A percentile compares a stretch with the other conserved stretches of the same genome.
These are phyloP conservation scores for Plenodomus biglobosus DNA, from an alignment of 2,329 filamentous ascomycete genomes.

Conservation along the genomic window DNA sequence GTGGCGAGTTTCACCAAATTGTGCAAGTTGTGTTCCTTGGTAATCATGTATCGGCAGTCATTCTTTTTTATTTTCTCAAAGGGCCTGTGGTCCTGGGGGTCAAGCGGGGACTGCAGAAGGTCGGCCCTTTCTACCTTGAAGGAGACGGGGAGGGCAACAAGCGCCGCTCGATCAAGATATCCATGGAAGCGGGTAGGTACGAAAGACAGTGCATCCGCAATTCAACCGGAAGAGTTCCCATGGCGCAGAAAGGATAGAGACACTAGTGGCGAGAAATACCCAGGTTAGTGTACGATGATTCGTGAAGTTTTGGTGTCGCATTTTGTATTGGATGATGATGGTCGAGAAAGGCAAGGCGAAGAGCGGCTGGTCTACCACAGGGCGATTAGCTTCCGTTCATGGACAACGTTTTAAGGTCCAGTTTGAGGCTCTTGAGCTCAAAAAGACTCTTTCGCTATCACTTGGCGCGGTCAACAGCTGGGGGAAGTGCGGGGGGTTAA, in stretches of 20 bases:
- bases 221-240: slow-evolving; percentile 4
- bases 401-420: neutral
- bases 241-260: neutral
- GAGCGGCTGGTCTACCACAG: neutral
- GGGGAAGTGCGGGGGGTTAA: neutral
- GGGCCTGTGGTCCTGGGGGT: neutral
- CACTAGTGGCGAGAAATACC: neutral
- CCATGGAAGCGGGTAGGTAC: slow-evolving; percentile 3
- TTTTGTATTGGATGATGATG: neutral
- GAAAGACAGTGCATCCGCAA: slow-evolving; percentile 1
- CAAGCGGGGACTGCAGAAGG: slow-evolving; percentile 1
- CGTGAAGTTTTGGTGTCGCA: neutral
- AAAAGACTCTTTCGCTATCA: neutral
- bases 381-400: neutral
- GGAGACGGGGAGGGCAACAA: neutral
- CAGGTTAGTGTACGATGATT: too few relatives aligned
- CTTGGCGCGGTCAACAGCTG: slow-evolving; percentile 2
- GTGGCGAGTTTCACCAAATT: neutral
- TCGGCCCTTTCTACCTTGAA: neutral
- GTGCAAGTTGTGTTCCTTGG: neutral
- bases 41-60: neutral
- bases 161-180: neutral
- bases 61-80: neutral
- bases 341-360: neutral
- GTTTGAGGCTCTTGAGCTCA: neutral